Conservation (phyloP, 164 flowering plant species). For the Piper betle region DNA sequence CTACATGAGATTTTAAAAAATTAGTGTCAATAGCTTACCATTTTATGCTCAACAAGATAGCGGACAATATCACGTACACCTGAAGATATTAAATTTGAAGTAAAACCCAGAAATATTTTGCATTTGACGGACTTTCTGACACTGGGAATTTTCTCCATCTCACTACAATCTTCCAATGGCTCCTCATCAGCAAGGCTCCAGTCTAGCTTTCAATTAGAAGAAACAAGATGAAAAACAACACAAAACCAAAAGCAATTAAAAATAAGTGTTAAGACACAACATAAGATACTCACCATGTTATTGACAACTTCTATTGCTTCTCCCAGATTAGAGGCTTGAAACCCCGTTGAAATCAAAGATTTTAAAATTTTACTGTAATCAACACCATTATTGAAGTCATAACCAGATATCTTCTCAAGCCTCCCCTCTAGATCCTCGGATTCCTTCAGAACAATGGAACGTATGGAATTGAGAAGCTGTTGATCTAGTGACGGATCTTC, state of each 20-base stretch:
- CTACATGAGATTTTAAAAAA: not conserved
- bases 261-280: not conserved
- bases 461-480: constrained; percentile 20
- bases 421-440: constrained; percentile 50
- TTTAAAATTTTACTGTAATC: constrained; percentile 46
- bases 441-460: constrained; percentile 37
- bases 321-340: constrained; percentile 93
- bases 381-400: constrained; percentile 80
- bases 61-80: constrained; percentile 82
- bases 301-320: constrained; percentile 73
- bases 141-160: constrained; percentile 38
- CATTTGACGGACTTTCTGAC: constrained; percentile 56
- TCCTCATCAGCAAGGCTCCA: constrained; percentile 80
- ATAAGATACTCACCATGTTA: constrained; percentile 45
- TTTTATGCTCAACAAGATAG: constrained; percentile 74
- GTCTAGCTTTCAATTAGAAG: constrained; percentile 40
- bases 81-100: constrained; percentile 85
- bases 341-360: constrained; percentile 66
- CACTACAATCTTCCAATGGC: constrained; percentile 42
- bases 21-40: constrained; percentile 36
- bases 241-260: not conserved
- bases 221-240: constrained; percentile 1
- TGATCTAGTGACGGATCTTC: not conserved
- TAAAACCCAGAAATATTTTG: constrained; percentile 85
- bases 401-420: constrained; percentile 48